phyloP scores from a whole-genome alignment of 2,329 filamentous ascomycete genomes.

The Xylaria digitata region DNA sequence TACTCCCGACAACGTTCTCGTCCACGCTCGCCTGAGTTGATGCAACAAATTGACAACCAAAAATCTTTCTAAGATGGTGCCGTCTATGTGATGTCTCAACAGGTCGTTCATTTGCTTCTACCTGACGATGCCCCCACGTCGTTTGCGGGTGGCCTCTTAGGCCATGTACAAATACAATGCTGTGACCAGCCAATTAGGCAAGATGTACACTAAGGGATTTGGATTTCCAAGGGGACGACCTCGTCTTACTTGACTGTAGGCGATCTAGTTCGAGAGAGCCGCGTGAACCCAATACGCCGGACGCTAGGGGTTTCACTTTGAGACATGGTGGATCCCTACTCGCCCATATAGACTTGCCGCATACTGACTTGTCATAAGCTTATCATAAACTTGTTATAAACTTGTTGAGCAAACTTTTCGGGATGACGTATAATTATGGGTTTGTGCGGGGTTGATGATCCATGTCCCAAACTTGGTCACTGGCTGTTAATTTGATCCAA shows the following conservation, averaged over 20 bases:
- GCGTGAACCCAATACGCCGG: slow-evolving; percentile 21
- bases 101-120: neutral
- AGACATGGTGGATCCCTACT: slow-evolving; percentile 6
- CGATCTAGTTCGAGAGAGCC: slow-evolving; percentile 1
- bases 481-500: too few relatives aligned
- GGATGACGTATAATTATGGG: too few relatives aligned
- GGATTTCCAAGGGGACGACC: neutral
- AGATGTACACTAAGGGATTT: neutral
- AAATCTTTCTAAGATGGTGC: neutral
- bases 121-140: slow-evolving; percentile 19
- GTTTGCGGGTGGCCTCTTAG: slow-evolving; percentile 19
- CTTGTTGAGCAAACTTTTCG: too few relatives aligned
- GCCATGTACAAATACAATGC: slow-evolving; percentile 20
- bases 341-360: neutral
- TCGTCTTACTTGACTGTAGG: slow-evolving; percentile 25
- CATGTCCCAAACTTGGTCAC: too few relatives aligned
- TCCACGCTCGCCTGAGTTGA: neutral
- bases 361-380: neutral
- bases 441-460: too few relatives aligned
- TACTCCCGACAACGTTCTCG: neutral
- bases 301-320: slow-evolving; percentile 1
- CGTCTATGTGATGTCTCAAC: neutral
- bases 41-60: neutral
- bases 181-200: slow-evolving; percentile 3
- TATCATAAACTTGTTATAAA: too few relatives aligned